Evolutionary conservation across 179 eudicot genomes (phyloP).

Genomic region (Beta macrorhiza): DNA sequence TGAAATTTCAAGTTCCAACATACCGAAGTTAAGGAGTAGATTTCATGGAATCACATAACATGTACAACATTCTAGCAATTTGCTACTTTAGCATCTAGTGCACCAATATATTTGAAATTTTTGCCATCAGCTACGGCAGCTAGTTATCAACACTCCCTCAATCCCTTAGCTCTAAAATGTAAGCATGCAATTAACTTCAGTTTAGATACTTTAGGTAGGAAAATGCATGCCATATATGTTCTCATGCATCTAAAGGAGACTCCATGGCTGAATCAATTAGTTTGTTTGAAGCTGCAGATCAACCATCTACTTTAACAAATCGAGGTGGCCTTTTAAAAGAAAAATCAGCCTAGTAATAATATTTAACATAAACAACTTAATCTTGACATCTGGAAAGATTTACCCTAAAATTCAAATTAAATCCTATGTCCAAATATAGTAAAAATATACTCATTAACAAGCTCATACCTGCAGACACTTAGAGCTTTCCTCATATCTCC

Average conservation of each 20-base stretch:
- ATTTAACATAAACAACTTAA: neutral
- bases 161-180: neutral
- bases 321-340: neutral
- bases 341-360: neutral
- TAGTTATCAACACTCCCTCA: neutral
- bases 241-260: neutral
- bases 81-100: neutral
- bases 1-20: neutral
- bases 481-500: conserved; percentile 98
- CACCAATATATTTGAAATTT: neutral
- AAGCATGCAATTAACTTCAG: neutral
- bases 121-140: neutral
- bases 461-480: conserved; percentile 72
- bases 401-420: neutral
- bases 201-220: neutral
- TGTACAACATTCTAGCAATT: neutral
- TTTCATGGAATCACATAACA: neutral
- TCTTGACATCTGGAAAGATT: neutral
- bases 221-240: neutral
- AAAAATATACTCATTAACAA: neutral
- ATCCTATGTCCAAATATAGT: neutral
- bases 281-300: neutral
- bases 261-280: neutral
- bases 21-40: neutral
- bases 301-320: neutral